phyloP scores from a whole-genome alignment of 2,329 filamentous ascomycete genomes.

The Huntiella decipiens region DNA sequence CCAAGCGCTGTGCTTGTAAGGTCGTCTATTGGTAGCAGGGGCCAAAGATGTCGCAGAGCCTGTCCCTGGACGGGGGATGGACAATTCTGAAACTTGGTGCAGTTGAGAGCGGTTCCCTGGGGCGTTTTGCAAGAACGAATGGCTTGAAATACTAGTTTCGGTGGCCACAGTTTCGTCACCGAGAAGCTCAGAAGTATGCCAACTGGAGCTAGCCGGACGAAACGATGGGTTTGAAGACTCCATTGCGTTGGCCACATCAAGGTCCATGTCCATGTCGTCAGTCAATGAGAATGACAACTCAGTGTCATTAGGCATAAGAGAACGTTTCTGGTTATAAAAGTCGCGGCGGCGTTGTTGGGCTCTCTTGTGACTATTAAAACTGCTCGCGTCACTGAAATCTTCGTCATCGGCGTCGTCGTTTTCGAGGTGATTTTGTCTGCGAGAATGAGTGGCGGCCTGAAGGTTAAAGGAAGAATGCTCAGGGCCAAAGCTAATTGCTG shows the following conservation, averaged over 20 bases:
- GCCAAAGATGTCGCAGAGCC: not conserved
- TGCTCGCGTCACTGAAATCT: not conserved
- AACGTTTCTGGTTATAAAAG: slow-evolving; percentile 1
- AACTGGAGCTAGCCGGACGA: slow-evolving; percentile 6
- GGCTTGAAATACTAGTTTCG: slow-evolving; percentile 4
- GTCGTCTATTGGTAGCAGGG: slow-evolving; percentile 1
- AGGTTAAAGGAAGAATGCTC: not conserved
- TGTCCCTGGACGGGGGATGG: slow-evolving; percentile 3
- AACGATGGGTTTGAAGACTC: slow-evolving; percentile 9
- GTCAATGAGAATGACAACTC: slow-evolving; percentile 10
- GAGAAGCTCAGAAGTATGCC: slow-evolving; percentile 7
- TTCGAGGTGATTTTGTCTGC: not conserved
- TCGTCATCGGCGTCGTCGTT: not conserved
- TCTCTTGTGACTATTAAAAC: not conserved
- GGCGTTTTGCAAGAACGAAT: not conserved
- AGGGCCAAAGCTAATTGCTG: slow-evolving; percentile 1
- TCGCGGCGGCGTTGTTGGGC: slow-evolving; percentile 1
- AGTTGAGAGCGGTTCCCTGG: not conserved
- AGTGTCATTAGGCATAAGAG: slow-evolving; percentile 1
- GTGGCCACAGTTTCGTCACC: slow-evolving; percentile 9
- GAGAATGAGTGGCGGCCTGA: not conserved
- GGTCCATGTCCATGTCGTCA: slow-evolving; percentile 6
- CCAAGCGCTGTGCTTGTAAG: slow-evolving; percentile 2
- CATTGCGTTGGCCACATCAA: slow-evolving; percentile 4
- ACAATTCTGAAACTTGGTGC: slow-evolving; percentile 9